Conservation (phyloP, 441 rosid species). For the Macaranga tanarius region DNA sequence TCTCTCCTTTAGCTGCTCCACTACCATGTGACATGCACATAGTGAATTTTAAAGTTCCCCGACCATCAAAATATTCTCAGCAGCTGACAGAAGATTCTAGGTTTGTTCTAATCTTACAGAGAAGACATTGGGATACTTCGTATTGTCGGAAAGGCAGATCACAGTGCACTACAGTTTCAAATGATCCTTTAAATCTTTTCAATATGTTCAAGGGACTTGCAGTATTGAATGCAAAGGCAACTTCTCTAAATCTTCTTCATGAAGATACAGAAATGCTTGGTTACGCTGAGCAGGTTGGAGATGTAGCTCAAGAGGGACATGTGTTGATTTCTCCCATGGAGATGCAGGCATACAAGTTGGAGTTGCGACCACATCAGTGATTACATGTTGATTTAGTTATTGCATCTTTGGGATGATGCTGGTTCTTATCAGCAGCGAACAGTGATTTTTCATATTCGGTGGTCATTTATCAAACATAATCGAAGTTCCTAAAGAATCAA, state of each 20-base stretch:
- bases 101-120: constrained; percentile 65
- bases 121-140: constrained; percentile 77
- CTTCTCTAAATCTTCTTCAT: constrained; percentile 87
- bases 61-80: constrained; percentile 67
- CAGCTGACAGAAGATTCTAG: constrained; percentile 55
- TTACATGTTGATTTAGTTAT: not conserved
- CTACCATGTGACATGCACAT: constrained; percentile 90
- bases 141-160: constrained; percentile 60
- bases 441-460: not conserved
- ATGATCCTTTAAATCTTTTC: constrained; percentile 67
- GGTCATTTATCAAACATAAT: not conserved
- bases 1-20: constrained; percentile 72
- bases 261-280: constrained; percentile 79
- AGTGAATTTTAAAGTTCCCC: constrained; percentile 80
- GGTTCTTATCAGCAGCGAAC: not conserved
- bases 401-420: not conserved
- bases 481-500: not conserved
- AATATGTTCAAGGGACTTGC: constrained; percentile 72
- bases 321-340: constrained; percentile 82
- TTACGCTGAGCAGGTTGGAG: constrained; percentile 54
- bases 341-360: constrained; percentile 91
- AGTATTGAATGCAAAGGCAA: constrained; percentile 56
- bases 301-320: constrained; percentile 59
- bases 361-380: constrained; percentile 52
- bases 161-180: constrained; percentile 56